Percentiles rank a stretch among this genome's conserved stretches.
Evolutionary conservation across 768 basidiomycete species (phyloP).

Genomic region (Phallus indusiatus): DNA sequence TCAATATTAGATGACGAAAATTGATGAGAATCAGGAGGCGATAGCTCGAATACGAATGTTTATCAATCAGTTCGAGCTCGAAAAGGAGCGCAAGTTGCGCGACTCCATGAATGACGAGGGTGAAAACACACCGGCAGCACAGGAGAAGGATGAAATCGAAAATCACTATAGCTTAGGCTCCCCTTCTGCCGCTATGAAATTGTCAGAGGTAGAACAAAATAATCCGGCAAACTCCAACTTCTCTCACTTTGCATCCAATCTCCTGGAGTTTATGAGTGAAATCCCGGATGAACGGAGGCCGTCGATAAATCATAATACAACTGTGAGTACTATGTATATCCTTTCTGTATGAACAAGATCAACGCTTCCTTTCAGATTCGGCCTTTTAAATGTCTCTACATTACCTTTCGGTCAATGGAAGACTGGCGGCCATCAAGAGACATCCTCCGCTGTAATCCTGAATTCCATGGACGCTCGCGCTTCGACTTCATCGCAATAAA

Average conservation of each 20-base stretch:
- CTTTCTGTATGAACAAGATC: too few relatives aligned
- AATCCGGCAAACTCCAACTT: neutral
- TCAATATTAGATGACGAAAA: neutral
- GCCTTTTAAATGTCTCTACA: neutral
- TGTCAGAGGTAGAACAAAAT: neutral
- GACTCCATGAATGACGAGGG: neutral
- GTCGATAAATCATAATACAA: neutral
- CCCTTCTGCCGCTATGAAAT: too few relatives aligned
- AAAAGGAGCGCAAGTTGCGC: neutral
- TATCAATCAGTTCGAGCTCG: conserved; percentile 10
- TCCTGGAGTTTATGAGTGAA: neutral
- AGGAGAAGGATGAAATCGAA: too few relatives aligned
- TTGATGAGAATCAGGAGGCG: neutral
- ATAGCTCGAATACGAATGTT: conserved; percentile 21
- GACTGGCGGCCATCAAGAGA: neutral
- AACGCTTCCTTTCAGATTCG: neutral
- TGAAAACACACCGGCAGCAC: neutral
- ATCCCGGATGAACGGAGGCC: neutral
- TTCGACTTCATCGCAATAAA: too few relatives aligned
- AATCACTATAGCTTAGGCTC: too few relatives aligned
- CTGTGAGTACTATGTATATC: too few relatives aligned
- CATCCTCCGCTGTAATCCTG: neutral
- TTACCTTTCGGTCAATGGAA: neutral
- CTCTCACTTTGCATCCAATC: neutral
- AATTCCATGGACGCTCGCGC: neutral